Evolutionary conservation across 495 filamentous ascomycete genomes (phyloP).

Genomic region (Talaromyces wortmannii): DNA sequence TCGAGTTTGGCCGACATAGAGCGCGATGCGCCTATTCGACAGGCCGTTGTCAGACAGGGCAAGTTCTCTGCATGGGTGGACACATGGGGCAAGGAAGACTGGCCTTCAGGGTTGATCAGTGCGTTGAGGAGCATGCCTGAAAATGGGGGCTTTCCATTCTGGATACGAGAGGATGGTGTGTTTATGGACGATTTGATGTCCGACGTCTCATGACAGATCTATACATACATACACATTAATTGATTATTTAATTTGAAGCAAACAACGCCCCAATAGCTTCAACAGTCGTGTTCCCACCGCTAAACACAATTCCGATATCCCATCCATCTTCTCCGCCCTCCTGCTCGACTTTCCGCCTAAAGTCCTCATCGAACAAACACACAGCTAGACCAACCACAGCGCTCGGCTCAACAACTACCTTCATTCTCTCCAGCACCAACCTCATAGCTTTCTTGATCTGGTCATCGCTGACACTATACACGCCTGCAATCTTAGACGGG

Average conservation of each 20-base stretch:
- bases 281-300: conserved; percentile 84
- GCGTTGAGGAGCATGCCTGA: conserved; percentile 4
- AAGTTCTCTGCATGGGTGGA: conserved; percentile 39
- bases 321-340: conserved; percentile 70
- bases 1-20: conserved; percentile 51
- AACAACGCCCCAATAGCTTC: conserved; percentile 49
- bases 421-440: conserved; percentile 82
- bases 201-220: neutral
- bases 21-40: conserved; percentile 38
- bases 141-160: conserved; percentile 3
- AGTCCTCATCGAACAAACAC: conserved; percentile 79
- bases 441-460: conserved; percentile 74
- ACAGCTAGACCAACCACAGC: conserved; percentile 80
- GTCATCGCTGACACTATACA: conserved; percentile 74
- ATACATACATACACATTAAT: neutral
- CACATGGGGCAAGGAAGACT: conserved; percentile 35
- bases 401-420: conserved; percentile 88
- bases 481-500: conserved; percentile 56
- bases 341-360: conserved; percentile 59
- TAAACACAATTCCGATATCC: conserved; percentile 84
- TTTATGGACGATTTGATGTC: conserved; percentile 6
- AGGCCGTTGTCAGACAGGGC: conserved; percentile 28
- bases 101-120: conserved; percentile 26
- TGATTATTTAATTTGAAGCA: neutral
- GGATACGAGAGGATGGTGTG: neutral